phyloP scores from a whole-genome alignment of 306 rosid genomes.

The Sindora glabra region DNA sequence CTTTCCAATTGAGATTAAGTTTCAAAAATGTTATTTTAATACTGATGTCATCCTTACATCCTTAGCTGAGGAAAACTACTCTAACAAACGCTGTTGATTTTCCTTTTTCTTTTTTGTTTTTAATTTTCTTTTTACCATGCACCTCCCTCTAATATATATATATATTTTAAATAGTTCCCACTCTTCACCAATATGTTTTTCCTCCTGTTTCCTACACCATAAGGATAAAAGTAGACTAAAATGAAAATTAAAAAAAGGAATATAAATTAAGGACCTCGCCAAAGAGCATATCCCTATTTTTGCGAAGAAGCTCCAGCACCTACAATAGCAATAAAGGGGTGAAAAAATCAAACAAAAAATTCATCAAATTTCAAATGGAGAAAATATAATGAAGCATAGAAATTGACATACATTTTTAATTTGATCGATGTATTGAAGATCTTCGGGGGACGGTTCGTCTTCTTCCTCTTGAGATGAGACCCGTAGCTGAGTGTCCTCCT shows the following conservation, averaged over 20 bases:
- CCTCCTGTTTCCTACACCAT: too few species aligned
- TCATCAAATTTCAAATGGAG: not conserved
- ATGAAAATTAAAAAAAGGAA: not conserved
- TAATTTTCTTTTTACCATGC: too few species aligned
- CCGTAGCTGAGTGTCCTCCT: conserved; percentile 26
- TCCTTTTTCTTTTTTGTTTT: too few species aligned
- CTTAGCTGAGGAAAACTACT: too few species aligned
- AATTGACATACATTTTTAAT: conserved; percentile 46
- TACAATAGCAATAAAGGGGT: conserved; percentile 3
- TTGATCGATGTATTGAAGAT: conserved; percentile 57
- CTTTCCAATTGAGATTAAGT: not conserved
- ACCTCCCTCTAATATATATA: too few species aligned
- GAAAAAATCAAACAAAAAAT: not conserved
- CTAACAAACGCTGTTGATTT: too few species aligned
- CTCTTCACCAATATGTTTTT: too few species aligned
- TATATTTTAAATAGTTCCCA: too few species aligned
- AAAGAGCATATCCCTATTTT: conserved; percentile 86
- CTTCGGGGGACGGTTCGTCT: conserved; percentile 34
- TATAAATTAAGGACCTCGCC: conserved; percentile 48
- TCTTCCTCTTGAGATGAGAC: conserved; percentile 25
- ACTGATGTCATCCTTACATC: too few species aligned
- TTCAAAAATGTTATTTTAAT: not conserved
- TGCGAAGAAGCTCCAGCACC: conserved; percentile 81
- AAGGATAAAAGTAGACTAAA: not conserved
- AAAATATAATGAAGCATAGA: not conserved